Evolutionary conservation across 2,329 filamentous ascomycete genomes (phyloP), one percentile per base, ranked within the genome.

Genomic region (Parafenestella ontariensis): DNA sequence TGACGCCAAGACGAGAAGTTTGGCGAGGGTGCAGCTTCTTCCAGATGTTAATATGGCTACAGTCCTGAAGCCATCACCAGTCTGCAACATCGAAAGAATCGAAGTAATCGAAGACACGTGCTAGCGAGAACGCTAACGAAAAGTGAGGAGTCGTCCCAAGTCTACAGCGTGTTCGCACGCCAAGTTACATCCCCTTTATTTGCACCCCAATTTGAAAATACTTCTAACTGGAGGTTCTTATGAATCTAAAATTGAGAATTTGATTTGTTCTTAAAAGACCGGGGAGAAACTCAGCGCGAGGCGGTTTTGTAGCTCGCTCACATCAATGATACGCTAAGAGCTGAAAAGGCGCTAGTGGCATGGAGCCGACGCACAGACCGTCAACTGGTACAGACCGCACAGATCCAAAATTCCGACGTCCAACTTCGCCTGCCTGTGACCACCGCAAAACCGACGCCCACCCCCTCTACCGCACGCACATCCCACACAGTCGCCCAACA

Each of bases 401-500:
- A n/a, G n/a, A n/a, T n/a, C n/a, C n/a, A n/a, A n/a, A n/a, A n/a
- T n/a, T 24, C 56, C 55, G 54, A 52, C 54, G 45, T 64, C 49
- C 59, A 62, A 62, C 64, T 59, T 62, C 63, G 49, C 56, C 53
- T 58, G 64, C 62, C 56, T 41, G 53, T 50, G 63, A 66, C 64
- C 52, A 65, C 59, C 48, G 58, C 51, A 56, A 61, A 55, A 37
- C 43, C 62, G 50, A 68, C 62, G 62, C 67, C 62, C 64, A 63
- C 69, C 65, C 39, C 61, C 62, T 54, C 55, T 61, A 58, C 34
- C 68, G 66, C 69, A 73, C 70, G 69, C 64, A 67, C 56, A 67
- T 56, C 61, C 61, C 65, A 66, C 65, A 66, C 65, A 74, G 72
- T 68, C 71, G 71, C 68, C 69, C 72, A 74, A 65, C 64, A 75